phyloP scores from a whole-genome alignment of 768 basidiomycete species.

The Naganishia onofrii region DNA sequence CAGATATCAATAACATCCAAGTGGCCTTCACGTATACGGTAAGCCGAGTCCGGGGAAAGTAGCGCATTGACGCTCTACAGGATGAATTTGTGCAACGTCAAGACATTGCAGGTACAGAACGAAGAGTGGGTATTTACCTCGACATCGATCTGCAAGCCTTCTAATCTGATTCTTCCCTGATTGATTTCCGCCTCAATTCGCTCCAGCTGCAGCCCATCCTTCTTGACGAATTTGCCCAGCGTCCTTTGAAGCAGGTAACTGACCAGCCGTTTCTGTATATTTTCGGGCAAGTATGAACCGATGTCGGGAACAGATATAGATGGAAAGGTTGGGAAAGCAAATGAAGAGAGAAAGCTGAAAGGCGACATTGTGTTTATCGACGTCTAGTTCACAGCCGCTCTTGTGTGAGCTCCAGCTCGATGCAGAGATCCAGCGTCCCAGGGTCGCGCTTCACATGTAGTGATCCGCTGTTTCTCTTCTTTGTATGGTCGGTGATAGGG shows the following conservation, averaged over 20 bases:
- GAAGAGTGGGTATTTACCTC: conserved; percentile 58
- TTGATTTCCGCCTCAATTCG: conserved; percentile 90
- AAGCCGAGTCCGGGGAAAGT: conserved; percentile 61
- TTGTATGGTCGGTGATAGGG: too few species aligned
- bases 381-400: background rate
- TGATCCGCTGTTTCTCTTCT: too few species aligned
- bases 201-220: conserved; percentile 76
- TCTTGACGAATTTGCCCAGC: conserved; percentile 76
- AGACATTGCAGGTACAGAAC: background rate
- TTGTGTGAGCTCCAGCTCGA: background rate
- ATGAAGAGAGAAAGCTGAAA: conserved; percentile 24
- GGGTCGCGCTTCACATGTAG: background rate
- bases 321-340: conserved; percentile 35
- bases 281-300: conserved; percentile 52
- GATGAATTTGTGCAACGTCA: background rate
- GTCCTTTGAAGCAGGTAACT: conserved; percentile 81
- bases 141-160: conserved; percentile 73
- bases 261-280: conserved; percentile 80
- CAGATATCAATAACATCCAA: conserved; percentile 72
- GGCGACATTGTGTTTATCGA: conserved; percentile 17
- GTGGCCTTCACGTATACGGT: conserved; percentile 68
- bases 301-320: conserved; percentile 43
- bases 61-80: conserved; percentile 74
- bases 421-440: background rate
- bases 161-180: conserved; percentile 82